Base-by-base conservation (phyloP, 1,139 yeast genomes). In the Scheffersomyces illinoinensis region DNA sequence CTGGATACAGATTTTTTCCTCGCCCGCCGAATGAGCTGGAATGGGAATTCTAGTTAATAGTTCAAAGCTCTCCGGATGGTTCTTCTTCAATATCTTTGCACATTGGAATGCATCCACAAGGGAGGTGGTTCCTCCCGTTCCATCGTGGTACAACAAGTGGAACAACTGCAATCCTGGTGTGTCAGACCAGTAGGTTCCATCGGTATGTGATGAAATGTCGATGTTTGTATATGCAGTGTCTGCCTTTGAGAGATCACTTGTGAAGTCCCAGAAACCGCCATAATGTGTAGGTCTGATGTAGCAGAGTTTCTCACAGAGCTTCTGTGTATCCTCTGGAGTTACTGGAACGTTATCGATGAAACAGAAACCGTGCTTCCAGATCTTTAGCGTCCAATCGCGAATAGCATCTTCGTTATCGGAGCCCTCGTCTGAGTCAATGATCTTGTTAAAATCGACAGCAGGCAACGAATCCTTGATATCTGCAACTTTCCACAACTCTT, bases 201-300 rank as follows among this genome's bases (percentile, higher is more conserved):
- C 93, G 3, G 93, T 88, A 68, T 89, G 95, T 21, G 85, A 76
- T 19, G 86, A 85, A 60, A 89, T 84, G 63, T 86, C 90, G 61
- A 88, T 77, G 67, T 87, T 87, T 24, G 93, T 88, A 69, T 89
- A 89, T 2, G 93, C 95, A 3, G 92, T 87, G 69, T 89, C 95
- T 58, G 86, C 85, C 74, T 86, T 88, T 53, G 88, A 81, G 67
- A 89, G 76, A 68, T 89, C 91, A 17, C 91, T 83, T 23, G 93
- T 89, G 70, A 89, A 89, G 66, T 88, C 93, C 93, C 93, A 89
- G 72, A 89, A 89, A 4, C 91, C 93, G 18, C 93, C 93, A 63
- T 89, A 89, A 71, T 89, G 93, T 1, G 95, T 89, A 23, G 88
- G 89, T 50, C 91, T 77, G 58, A 89, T 84, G 68, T 86, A 88